Conservation (phyloP, 1,139 yeast genomes). For the Zhuliangozyma blackwelliae region DNA sequence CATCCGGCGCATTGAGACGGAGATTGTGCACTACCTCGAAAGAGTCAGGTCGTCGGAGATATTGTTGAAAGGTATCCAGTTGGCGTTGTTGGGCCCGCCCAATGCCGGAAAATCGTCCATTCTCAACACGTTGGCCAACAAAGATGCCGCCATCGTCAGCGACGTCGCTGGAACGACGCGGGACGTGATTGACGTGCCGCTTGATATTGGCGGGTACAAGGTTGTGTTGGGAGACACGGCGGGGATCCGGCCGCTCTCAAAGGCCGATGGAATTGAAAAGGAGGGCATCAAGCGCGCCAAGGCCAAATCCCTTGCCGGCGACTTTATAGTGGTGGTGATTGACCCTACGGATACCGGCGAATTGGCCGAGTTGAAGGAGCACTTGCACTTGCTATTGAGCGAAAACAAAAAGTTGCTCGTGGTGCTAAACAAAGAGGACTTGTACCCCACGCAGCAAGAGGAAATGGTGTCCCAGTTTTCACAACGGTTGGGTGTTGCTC, state of each 20-base stretch:
- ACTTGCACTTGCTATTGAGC: conserved; percentile 13
- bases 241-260: conserved; percentile 59
- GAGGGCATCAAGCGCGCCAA: conserved; percentile 84
- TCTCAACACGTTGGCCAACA: conserved; percentile 65
- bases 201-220: conserved; percentile 82
- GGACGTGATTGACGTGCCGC: conserved; percentile 76
- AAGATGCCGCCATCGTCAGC: conserved; percentile 90
- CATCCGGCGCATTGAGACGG: conserved; percentile 36
- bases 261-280: conserved; percentile 60
- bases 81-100: conserved; percentile 84
- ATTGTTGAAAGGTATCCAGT: conserved; percentile 65
- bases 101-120: conserved; percentile 95
- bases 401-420: conserved; percentile 32
- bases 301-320: conserved; percentile 52
- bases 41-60: conserved; percentile 60
- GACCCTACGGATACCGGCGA: conserved; percentile 9
- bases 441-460: conserved; percentile 21
- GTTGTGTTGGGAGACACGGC: conserved; percentile 90
- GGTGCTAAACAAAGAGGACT: conserved; percentile 60
- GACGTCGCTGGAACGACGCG: conserved; percentile 93
- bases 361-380: conserved; percentile 24
- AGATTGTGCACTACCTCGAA: conserved; percentile 46
- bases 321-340: conserved; percentile 51
- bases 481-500: conserved; percentile 20
- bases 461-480: conserved; percentile 17